Base-by-base conservation (phyloP, 768 basidiomycete genomes). In the Tricholoma sp. region DNA sequence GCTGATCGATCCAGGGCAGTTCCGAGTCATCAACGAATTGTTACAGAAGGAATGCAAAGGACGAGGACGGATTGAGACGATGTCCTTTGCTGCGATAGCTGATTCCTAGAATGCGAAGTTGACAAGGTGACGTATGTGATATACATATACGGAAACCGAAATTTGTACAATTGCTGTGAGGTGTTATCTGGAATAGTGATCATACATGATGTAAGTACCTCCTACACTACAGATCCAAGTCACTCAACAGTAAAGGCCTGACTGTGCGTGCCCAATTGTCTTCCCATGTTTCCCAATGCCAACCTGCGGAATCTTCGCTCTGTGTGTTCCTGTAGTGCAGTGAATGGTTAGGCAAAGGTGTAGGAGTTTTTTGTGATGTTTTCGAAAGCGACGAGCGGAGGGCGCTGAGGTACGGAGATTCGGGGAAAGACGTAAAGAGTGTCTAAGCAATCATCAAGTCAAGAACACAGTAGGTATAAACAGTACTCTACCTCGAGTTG, bases 1-100 rank as follows among this genome's bases (percentile, higher is more conserved):
- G 75, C 79, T 96, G 54, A 98, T 98, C 58, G 94, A 98, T 67
- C 96, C 97, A 4, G 83, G 89, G 41, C 87, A 91, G 63, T 96
- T 97, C 81, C 85, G 91, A 34, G 78, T 88, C 17, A 81, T 99
- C 61, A 91, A 88, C 63, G 96, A 98, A 58, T 71, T 98, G 41
- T 72, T 98, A 57, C 91, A 94, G 68, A 91, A 89, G 67, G 91
- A 98, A 67, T 88, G 88, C 66, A 95, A 96, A 70, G 92, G 92
- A 15, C 81, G 82, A 61, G 91, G 93, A 1, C 78, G 89, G 52
- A 75, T 98, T 39, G 96, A 98, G 71, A 95, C 94, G 0, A 67
- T 92, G 63, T 77, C 84, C 11, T 84, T 89, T 58, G 79, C 88
- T 42, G 86, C 86, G 1, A 86, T 82, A 6, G 80, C 83, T 2